Conservation (phyloP, 139 green algal genomes). For the Nannochloris sp. region DNA sequence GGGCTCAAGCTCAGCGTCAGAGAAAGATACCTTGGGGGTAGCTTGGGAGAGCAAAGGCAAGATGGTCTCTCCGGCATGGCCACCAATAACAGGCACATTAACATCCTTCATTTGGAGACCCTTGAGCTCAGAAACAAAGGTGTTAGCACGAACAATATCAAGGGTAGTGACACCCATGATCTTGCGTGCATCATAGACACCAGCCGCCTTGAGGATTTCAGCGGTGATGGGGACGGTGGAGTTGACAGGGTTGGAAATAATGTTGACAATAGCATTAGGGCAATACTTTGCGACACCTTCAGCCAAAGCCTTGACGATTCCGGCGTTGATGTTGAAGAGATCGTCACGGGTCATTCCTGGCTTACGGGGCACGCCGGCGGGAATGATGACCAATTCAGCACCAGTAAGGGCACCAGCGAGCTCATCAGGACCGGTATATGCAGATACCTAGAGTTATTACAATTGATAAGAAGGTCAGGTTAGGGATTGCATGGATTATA, state of each 20-base stretch:
- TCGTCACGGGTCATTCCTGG: slow-evolving; percentile 98
- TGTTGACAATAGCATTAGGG: slow-evolving; percentile 53
- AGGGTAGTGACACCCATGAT: slow-evolving; percentile 66
- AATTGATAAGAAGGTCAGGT: neutral
- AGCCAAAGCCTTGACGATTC: slow-evolving; percentile 87
- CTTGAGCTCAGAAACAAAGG: slow-evolving; percentile 60
- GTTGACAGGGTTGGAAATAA: slow-evolving; percentile 98
- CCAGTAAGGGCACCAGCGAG: slow-evolving; percentile 73
- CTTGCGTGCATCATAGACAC: slow-evolving; percentile 60
- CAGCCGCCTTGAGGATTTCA: slow-evolving; percentile 83
- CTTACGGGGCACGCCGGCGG: slow-evolving; percentile 90
- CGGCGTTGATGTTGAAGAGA: slow-evolving; percentile 98
- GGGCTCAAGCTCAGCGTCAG: slow-evolving; percentile 64
- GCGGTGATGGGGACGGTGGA: slow-evolving; percentile 94
- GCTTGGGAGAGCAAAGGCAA: slow-evolving; percentile 93
- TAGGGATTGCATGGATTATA: no score
- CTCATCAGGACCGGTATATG: slow-evolving; percentile 69
- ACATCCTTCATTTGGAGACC: slow-evolving; percentile 70
- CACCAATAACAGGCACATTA: slow-evolving; percentile 90
- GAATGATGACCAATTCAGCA: slow-evolving; percentile 92
- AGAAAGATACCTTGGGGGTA: slow-evolving; percentile 75
- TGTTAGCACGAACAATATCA: slow-evolving; percentile 82
- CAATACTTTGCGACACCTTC: slow-evolving; percentile 69
- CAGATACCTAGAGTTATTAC: slow-evolving; percentile 36
- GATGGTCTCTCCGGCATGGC: slow-evolving; percentile 96